phyloP scores from a whole-genome alignment of 116 monocot species.

The Papilionanthe hybrid region DNA sequence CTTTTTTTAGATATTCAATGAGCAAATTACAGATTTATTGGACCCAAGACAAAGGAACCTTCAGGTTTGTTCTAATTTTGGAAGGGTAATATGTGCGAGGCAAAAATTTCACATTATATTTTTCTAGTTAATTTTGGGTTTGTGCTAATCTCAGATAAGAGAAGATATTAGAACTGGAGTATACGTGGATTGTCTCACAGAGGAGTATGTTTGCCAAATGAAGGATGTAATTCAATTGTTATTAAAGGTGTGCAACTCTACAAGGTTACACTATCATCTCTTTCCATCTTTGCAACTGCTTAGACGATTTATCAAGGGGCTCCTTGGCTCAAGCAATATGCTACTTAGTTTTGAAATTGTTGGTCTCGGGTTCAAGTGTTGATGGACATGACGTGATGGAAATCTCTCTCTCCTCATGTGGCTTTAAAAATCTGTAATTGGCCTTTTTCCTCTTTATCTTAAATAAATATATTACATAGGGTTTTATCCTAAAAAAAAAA shows the following conservation, averaged over 20 bases:
- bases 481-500: not conserved
- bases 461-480: too few relatives aligned
- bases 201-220: slow-evolving; percentile 51
- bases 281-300: not conserved
- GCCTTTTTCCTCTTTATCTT: too few relatives aligned
- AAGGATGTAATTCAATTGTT: slow-evolving; percentile 69
- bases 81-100: not conserved
- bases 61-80: slow-evolving; percentile 44
- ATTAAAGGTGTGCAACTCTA: slow-evolving; percentile 46
- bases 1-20: slow-evolving; percentile 76
- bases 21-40: slow-evolving; percentile 86
- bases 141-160: slow-evolving; percentile 46
- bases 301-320: not conserved
- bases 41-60: slow-evolving; percentile 61
- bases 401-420: too few relatives aligned
- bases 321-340: not conserved
- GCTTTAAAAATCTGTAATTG: too few relatives aligned
- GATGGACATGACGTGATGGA: too few relatives aligned
- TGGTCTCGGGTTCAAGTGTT: too few relatives aligned
- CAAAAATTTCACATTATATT: not conserved
- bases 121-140: not conserved
- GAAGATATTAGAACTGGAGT: slow-evolving; percentile 79
- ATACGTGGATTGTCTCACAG: slow-evolving; percentile 78
- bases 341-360: too few relatives aligned
- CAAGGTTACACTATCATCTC: not conserved